Evolutionary conservation across 2,329 filamentous ascomycete species (phyloP).

Genomic region (Verticillium zaregamsianum): DNA sequence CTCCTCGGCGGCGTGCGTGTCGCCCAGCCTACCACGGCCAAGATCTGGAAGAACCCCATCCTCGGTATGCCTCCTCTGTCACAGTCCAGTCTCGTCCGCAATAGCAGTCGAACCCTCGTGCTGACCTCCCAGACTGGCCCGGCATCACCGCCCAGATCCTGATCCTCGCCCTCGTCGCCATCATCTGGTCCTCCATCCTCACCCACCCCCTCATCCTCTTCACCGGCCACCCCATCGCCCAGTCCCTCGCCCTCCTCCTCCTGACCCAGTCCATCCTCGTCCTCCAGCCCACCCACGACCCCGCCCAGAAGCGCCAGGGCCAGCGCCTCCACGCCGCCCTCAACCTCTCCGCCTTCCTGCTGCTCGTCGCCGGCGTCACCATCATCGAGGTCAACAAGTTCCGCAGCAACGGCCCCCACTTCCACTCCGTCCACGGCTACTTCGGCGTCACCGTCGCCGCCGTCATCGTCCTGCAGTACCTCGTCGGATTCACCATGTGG

Average conservation of each 20-base stretch:
- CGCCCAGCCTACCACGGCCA: background rate
- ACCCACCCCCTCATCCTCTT: slow-evolving; percentile 71
- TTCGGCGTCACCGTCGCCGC: slow-evolving; percentile 75
- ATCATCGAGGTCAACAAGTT: slow-evolving; percentile 85
- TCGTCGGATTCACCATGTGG: slow-evolving; percentile 81
- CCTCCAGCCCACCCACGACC: slow-evolving; percentile 80
- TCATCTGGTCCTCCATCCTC: slow-evolving; percentile 77
- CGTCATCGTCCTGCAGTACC: slow-evolving; percentile 65
- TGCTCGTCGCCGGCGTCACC: slow-evolving; percentile 60
- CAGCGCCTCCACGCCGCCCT: slow-evolving; percentile 63
- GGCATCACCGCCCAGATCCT: slow-evolving; percentile 77
- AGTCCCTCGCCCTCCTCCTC: slow-evolving; percentile 64
- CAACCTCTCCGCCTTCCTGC: slow-evolving; percentile 59
- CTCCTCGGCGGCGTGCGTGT: slow-evolving; percentile 53
- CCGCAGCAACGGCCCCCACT: slow-evolving; percentile 61
- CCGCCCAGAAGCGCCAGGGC: slow-evolving; percentile 64
- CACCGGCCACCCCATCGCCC: slow-evolving; percentile 77
- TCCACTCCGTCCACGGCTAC: slow-evolving; percentile 76
- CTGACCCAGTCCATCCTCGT: slow-evolving; percentile 77
- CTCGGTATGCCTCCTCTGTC: slow-evolving; percentile 52
- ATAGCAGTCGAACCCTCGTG: background rate
- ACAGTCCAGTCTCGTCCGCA: background rate
- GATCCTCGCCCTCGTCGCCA: slow-evolving; percentile 66
- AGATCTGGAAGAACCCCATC: slow-evolving; percentile 58
- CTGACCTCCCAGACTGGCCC: slow-evolving; percentile 55